Base-by-base conservation (phyloP, 2,329 filamentous ascomycete species). In the Ampelomyces quisqualis region DNA sequence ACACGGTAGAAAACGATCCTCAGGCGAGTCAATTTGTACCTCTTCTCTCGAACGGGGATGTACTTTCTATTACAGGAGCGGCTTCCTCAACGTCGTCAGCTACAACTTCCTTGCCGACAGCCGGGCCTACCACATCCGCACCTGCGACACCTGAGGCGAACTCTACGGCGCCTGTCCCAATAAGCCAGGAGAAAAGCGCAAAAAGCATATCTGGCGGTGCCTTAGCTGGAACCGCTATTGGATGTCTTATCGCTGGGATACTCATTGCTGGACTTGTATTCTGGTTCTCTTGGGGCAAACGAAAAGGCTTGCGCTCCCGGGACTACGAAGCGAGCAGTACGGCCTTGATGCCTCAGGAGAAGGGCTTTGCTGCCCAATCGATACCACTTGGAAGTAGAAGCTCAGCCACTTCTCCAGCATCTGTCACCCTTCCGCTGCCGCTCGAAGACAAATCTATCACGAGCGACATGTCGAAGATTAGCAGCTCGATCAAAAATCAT, bases 201-300 rank as follows among this genome's bases (percentile, higher is more conserved):
- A n/a, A n/a, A n/a, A n/a, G n/a, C n/a, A n/a, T n/a, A n/a, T n/a
- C n/a, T n/a, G n/a, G 11, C 6, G 65, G 62, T 5, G 56, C 57
- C 1, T 51, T 51, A 6, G 68, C 65, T 22, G 69, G 69, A 1
- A 54, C 70, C 14, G 68, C 55, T 3, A 58, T 71, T n/a, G 69
- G 60, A 1, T 64, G 60, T 39, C 48, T 67, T n/a, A 13, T 65
- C 9, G 55, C 53, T 2, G 68, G 67, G 0, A 60, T 58, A 0
- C 18, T 64, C 0, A 45, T 64, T 13, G 54, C 60, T 3, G 51
- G 47, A 1, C 7, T 59, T 0, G 10, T 64, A 0, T 31, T 54
- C 0, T 64, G 54, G 53, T 40, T 56, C 2, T 64, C 41, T 21
- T 45, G 49, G 28, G 49, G 60, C 19, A 50, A 28, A 27, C 53